Evolutionary conservation across 768 basidiomycete genomes (phyloP).

Genomic region (Rhodotorula kratochvilovae): DNA sequence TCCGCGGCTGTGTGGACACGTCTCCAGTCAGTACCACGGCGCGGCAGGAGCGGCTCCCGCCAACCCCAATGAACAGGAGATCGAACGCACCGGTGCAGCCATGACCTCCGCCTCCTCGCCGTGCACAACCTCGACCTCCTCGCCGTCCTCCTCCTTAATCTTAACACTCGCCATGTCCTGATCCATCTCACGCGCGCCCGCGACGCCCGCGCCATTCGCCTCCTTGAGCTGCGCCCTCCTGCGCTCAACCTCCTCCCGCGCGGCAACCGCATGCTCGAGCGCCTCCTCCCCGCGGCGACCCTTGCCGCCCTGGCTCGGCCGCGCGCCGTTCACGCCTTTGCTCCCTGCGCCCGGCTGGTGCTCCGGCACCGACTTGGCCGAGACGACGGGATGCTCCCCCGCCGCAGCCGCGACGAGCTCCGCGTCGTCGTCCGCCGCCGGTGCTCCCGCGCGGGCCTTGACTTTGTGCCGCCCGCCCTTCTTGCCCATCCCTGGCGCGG

Average conservation of each 20-base stretch:
- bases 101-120: constrained; percentile 28
- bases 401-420: not conserved
- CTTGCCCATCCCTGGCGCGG: no score
- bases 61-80: no score
- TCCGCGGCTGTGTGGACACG: not conserved
- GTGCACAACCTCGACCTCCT: constrained; percentile 25
- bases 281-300: constrained; percentile 36
- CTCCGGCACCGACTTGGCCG: constrained; percentile 24
- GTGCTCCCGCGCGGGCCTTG: not conserved
- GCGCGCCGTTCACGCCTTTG: not conserved
- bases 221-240: constrained; percentile 28
- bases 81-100: constrained; percentile 11
- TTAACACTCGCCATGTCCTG: not conserved
- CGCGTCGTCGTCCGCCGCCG: no score
- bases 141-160: constrained; percentile 28
- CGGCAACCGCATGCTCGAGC: constrained; percentile 35
- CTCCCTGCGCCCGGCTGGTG: constrained; percentile 8
- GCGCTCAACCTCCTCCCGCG: constrained; percentile 39
- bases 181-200: not conserved
- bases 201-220: constrained; percentile 26
- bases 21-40: not conserved
- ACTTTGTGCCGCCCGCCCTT: not conserved
- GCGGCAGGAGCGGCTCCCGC: no score
- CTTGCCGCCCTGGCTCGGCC: constrained; percentile 34
- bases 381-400: constrained; percentile 12